phyloP scores from a whole-genome alignment of 1,284 basidiomycete genomes.

The Rhodotorula sp. region DNA sequence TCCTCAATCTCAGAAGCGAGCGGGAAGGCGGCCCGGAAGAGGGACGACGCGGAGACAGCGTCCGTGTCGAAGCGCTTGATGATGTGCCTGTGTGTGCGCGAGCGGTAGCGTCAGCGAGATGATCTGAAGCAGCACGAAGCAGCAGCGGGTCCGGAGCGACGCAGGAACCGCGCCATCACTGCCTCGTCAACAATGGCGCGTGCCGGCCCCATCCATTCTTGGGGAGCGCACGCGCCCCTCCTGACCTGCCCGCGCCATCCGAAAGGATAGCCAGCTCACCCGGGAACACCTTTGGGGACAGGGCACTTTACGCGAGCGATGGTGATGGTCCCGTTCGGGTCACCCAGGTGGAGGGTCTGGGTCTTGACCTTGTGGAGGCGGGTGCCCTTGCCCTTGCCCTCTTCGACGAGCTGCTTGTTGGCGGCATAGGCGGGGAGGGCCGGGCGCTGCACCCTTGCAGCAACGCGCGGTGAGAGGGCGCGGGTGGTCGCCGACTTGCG shows the following conservation, averaged over 20 bases:
- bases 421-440: constrained; percentile 33
- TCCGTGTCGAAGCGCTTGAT: constrained; percentile 94
- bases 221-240: not conserved
- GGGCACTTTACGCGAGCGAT: constrained; percentile 93
- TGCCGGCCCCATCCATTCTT: not conserved
- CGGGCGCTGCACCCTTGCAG: constrained; percentile 15
- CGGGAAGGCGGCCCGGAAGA: constrained; percentile 97
- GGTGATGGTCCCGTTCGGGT: constrained; percentile 58
- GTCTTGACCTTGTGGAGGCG: constrained; percentile 45
- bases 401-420: constrained; percentile 38
- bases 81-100: constrained; percentile 55
- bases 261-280: constrained; percentile 22
- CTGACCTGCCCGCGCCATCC: not conserved
- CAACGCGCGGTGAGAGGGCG: constrained; percentile 27
- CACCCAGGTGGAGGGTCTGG: constrained; percentile 43
- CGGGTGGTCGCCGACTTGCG: constrained; percentile 23
- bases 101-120: not conserved
- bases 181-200: not conserved
- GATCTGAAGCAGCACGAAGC: not conserved
- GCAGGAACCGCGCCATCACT: not conserved
- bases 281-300: constrained; percentile 57
- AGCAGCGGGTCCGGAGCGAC: not conserved
- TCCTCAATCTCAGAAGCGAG: constrained; percentile 77
- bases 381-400: constrained; percentile 11
- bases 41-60: constrained; percentile 91